These are phyloP conservation scores for Solanum clarkiae DNA, from an alignment of 257 asterid species.

Conservation along the genomic window DNA sequence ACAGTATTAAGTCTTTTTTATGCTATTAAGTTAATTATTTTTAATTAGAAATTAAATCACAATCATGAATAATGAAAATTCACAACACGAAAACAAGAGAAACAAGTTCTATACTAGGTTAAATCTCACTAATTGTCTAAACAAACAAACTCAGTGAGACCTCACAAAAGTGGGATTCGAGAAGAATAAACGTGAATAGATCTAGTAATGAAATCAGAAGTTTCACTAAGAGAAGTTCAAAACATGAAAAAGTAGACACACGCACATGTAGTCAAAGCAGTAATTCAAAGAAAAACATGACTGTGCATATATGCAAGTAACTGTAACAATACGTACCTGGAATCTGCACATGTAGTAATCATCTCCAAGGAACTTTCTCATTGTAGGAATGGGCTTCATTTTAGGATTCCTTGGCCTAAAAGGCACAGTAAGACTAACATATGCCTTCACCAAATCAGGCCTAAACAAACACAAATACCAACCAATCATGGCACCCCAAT, in stretches of 20 bases:
- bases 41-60: neutral
- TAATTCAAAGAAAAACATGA: neutral
- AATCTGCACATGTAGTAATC: constrained; percentile 93
- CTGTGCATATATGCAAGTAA: no score
- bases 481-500: constrained; percentile 88
- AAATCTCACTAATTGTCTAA: neutral
- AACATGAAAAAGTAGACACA: no score
- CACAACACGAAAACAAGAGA: neutral
- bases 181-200: no score
- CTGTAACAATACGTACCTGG: constrained; percentile 35
- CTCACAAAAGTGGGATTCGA: no score
- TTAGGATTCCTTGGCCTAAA: constrained; percentile 64
- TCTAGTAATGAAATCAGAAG: no score
- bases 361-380: constrained; percentile 62
- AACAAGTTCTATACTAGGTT: neutral
- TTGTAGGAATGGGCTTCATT: constrained; percentile 41
- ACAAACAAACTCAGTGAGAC: no score
- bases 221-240: no score
- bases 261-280: no score
- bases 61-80: neutral
- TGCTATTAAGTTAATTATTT: no score
- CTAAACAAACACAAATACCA: constrained; percentile 71
- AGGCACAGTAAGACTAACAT: constrained; percentile 50
- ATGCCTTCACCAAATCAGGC: constrained; percentile 71
- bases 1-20: neutral